Base-by-base conservation (phyloP, 331 rosid species). In the Arachis monticola region DNA sequence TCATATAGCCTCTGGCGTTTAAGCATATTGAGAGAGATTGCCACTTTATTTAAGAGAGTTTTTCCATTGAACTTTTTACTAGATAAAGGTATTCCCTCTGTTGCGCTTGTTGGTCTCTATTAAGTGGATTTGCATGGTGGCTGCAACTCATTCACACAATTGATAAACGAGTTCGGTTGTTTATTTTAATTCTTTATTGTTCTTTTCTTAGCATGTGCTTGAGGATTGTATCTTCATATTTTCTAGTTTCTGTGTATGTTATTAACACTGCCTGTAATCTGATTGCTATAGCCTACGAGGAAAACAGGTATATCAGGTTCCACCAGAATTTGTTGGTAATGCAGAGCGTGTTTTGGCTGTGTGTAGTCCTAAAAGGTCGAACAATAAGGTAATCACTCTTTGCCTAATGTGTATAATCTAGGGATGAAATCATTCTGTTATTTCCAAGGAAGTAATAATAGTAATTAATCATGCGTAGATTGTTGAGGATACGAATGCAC, bases 401-500 rank as follows among this genome's bases (percentile, higher is more conserved):
- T 72, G 35, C 74, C 76, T 51, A 56, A 75, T 38, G 38, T 69
- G 70, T 5, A 27, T 13, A 35, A 72, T 35, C 62, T 22, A 7
- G 41, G 72, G 58, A 64, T 63, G 74, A 6, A 46, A 72, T 35
- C 31, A 73, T 73, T 73, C 69, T 63, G 35, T 69, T 76, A 11
- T 42, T 60, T 73, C 22, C 10, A 45, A 10, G 44, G 60, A 50
- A 61, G 42, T 70, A 7, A 57, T 58, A 69, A 14, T 45, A 50
- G 51, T 51, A 52, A 7, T 53, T 76, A 30, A 59, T 70, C 73
- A 52, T 60, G 50, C 82, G 60, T 83, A 92, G 99, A 86, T 92
- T 60, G 97, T 92, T 83, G 97, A 92, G 87, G 99, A 95, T 67
- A 62, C 79, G 76, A 88, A 84, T 90, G 93, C 99, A 55, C 77